phyloP scores from a whole-genome alignment of 129 eudicot species.

The Glebionis coronaria region DNA sequence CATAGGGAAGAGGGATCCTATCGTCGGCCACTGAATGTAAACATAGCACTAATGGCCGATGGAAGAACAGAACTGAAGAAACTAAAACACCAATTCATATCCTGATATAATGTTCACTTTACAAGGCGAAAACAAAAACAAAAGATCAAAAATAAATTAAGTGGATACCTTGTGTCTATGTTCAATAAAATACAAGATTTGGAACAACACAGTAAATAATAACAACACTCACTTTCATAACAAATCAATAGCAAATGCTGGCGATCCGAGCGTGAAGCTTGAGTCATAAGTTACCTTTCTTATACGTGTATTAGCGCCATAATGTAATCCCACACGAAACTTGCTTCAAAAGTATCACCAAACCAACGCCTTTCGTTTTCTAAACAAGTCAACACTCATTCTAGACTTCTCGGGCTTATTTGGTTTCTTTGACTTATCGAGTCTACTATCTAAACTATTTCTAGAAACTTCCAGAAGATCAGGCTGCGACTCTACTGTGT shows the following conservation, averaged over 20 bases:
- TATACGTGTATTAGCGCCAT: conserved; percentile 7
- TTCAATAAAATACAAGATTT: conserved; percentile 26
- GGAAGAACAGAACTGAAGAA: neutral
- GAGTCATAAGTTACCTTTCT: conserved; percentile 35
- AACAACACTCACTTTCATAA: conserved; percentile 21
- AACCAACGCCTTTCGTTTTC: conserved; percentile 65
- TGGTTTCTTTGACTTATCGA: conserved; percentile 81
- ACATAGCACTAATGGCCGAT: neutral
- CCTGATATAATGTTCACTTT: conserved; percentile 25
- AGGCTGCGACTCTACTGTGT: conserved; percentile 46
- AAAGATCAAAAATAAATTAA: conserved; percentile 18
- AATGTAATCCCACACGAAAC: conserved; percentile 14
- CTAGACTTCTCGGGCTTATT: conserved; percentile 85
- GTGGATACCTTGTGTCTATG: conserved; percentile 22
- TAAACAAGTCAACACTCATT: conserved; percentile 76
- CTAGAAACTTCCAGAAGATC: conserved; percentile 75
- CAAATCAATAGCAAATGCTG: conserved; percentile 8
- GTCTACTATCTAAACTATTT: conserved; percentile 94
- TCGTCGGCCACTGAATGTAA: neutral
- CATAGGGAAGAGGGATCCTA: neutral
- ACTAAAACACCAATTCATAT: conserved; percentile 27
- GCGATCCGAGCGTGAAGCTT: conserved; percentile 12
- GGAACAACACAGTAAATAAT: conserved; percentile 11
- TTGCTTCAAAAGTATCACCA: conserved; percentile 49
- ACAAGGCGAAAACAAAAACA: conserved; percentile 12